Base-by-base conservation (phyloP, 306 rosid genomes). In the Senna tora region DNA sequence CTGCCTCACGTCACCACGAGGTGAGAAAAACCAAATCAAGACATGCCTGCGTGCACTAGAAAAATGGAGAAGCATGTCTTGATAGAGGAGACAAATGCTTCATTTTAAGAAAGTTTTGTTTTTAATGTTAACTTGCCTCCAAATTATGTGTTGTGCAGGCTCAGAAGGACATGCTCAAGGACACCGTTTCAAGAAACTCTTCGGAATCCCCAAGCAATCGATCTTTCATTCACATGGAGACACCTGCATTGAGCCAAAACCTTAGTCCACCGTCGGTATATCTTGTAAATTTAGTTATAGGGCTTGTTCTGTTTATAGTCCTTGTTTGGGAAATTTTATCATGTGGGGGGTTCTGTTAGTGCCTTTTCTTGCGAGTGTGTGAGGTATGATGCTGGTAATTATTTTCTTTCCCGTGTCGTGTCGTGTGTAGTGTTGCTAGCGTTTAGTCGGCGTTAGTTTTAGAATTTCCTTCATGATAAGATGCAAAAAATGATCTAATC, bases 1-100 rank as follows among this genome's bases (percentile, higher is more conserved):
- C 50, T 28, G 65, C 14, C 19, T 47, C 69, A n/a, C 34, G 11
- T 60, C 32, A 57, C 63, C 32, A 57, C 63, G 81, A 83, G 93
- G 91, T 86, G 69, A 84, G 86, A 70, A 60, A 67, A n/a, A n/a
- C n/a, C n/a, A n/a, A n/a, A 59, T 46, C 41, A 51, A 57, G 75
- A 52, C n/a, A n/a, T n/a, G n/a, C n/a, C n/a, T 69, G 64, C 57
- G 59, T 21, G 59, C 19, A 17, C 19, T 34, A 15, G 57, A 32
- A 65, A 67, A 16, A 30, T 47, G 57, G 28, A 20, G 17, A 73
- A 20, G 11, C 38, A 33, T 71, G 51, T 42, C 74, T 78, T 50
- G 13, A n/a, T 66, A 42, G 49, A 71, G 59, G 43, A 20, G 60
- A 53, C 36, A 45, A 21, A 42, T 17, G 69, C n/a, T 51, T 77